phyloP scores from a whole-genome alignment of 2,329 filamentous ascomycete species.

The Cryphonectria japonica region DNA sequence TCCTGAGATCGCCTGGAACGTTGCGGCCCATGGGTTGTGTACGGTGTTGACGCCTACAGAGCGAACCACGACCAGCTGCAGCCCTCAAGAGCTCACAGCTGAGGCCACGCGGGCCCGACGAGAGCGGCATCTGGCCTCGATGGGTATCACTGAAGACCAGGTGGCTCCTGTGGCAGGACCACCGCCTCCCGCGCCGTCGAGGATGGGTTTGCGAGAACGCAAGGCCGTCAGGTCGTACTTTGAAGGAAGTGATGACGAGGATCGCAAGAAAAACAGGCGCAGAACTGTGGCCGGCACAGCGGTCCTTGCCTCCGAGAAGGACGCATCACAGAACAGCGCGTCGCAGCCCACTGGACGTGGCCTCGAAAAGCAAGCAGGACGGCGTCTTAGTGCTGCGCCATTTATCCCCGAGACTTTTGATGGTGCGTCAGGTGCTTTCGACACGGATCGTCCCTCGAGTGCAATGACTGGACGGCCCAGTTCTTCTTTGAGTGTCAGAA shows the following conservation, averaged over 20 bases:
- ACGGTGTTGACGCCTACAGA: constrained; percentile 79
- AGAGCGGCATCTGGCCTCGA: constrained; percentile 64
- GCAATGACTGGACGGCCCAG: constrained; percentile 48
- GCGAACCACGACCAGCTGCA: constrained; percentile 76
- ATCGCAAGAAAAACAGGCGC: constrained; percentile 54
- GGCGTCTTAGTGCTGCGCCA: constrained; percentile 56
- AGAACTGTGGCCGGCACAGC: constrained; percentile 63
- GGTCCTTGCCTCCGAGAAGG: constrained; percentile 50
- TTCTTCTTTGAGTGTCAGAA: constrained; percentile 47
- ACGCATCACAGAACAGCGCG: constrained; percentile 40
- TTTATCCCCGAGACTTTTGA: constrained; percentile 39
- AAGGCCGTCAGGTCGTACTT: constrained; percentile 61
- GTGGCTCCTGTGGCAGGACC: constrained; percentile 37
- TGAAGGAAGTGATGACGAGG: constrained; percentile 52
- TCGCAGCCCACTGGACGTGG: constrained; percentile 36
- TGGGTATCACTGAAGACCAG: constrained; percentile 35
- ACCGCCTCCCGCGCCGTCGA: constrained; percentile 47
- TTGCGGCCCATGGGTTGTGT: constrained; percentile 81
- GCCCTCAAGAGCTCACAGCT: constrained; percentile 75
- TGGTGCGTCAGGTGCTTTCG: constrained; percentile 28
- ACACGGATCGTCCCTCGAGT: constrained; percentile 41
- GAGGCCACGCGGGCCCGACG: constrained; percentile 65
- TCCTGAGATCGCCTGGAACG: constrained; percentile 83
- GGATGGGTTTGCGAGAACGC: constrained; percentile 75
- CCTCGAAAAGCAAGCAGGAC: constrained; percentile 41